Percentiles rank a stretch among this genome's conserved stretches.
These are phyloP conservation scores for Bruguiera parviflora DNA, from an alignment of 345 rosid genomes.

Conservation along the genomic window DNA sequence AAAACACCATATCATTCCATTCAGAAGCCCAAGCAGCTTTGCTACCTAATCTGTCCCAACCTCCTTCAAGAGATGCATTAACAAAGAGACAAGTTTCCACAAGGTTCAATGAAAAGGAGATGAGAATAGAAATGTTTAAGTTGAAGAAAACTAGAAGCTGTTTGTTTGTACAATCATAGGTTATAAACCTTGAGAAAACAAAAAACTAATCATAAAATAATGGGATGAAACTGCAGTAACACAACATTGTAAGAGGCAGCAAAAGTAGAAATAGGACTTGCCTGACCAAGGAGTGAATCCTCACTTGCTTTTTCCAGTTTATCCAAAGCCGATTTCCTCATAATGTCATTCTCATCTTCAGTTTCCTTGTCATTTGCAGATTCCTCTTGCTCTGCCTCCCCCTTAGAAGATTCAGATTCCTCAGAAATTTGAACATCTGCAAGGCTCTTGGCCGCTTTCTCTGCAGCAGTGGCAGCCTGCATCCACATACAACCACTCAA, in stretches of 20 bases:
- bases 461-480: slow-evolving; percentile 84
- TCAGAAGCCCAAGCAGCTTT: background rate
- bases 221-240: background rate
- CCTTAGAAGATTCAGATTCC: slow-evolving; percentile 61
- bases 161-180: background rate
- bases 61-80: slow-evolving; percentile 2
- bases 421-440: slow-evolving; percentile 53
- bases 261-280: slow-evolving; percentile 32
- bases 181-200: background rate
- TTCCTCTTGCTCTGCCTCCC: slow-evolving; percentile 44
- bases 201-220: background rate
- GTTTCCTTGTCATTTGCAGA: slow-evolving; percentile 49
- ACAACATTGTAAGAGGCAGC: slow-evolving; percentile 10
- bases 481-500: slow-evolving; percentile 20
- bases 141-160: background rate
- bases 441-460: slow-evolving; percentile 81
- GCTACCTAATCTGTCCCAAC: too few relatives aligned
- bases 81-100: slow-evolving; percentile 1
- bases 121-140: background rate
- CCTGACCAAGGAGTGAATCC: slow-evolving; percentile 89
- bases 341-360: slow-evolving; percentile 54
- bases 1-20: background rate
- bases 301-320: slow-evolving; percentile 84
- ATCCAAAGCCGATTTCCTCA: slow-evolving; percentile 63
- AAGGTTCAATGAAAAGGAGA: too few relatives aligned